Percentiles rank a stretch among this genome's conserved stretches.
Evolutionary conservation across 106 monocot species (phyloP).

Genomic region (Gastrodia elata): DNA sequence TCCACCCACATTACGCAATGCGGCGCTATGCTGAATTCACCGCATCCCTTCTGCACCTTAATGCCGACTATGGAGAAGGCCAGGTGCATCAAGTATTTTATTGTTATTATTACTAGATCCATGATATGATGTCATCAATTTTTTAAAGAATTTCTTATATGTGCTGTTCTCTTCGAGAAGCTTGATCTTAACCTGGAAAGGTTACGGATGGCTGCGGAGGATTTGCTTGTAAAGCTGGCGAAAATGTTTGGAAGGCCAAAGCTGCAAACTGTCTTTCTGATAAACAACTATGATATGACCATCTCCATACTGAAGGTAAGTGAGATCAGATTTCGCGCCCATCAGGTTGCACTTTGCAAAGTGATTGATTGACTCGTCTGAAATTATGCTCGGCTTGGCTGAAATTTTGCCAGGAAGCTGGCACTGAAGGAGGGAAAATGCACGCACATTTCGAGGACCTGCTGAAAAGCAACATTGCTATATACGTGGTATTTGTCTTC

Average conservation of each 20-base stretch:
- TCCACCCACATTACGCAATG: constrained; percentile 98
- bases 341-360: no score
- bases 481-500: constrained; percentile 63
- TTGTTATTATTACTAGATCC: neutral
- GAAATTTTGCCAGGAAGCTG: constrained; percentile 61
- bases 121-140: neutral
- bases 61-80: constrained; percentile 93
- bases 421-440: constrained; percentile 80
- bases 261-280: constrained; percentile 84
- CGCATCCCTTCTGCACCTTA: constrained; percentile 87
- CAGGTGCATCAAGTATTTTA: constrained; percentile 57
- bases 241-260: constrained; percentile 72
- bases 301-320: constrained; percentile 86
- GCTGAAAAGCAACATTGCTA: constrained; percentile 82
- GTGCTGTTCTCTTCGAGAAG: constrained; percentile 34
- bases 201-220: constrained; percentile 91
- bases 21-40: constrained; percentile 99
- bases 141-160: constrained; percentile 4
- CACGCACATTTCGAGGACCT: constrained; percentile 90
- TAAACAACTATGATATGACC: constrained; percentile 98
- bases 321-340: no score
- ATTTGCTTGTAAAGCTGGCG: constrained; percentile 79
- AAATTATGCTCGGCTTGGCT: no score
- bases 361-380: constrained; percentile 4
- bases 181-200: constrained; percentile 93